Evolutionary conservation across 768 basidiomycete genomes (phyloP).

Genomic region (Pulveroboletus sp.): DNA sequence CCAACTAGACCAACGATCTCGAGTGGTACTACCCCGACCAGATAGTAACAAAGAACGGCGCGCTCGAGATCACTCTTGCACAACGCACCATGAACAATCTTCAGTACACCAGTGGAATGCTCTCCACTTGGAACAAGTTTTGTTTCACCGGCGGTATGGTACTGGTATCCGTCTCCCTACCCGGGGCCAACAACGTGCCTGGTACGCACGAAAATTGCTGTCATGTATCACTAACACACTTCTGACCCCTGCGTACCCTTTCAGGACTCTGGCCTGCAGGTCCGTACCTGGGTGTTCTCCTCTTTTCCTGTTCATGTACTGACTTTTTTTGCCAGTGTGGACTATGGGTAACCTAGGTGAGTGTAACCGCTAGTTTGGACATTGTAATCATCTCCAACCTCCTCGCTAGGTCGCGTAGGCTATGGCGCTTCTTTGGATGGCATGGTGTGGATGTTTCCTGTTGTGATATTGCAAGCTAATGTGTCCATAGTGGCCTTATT

Average conservation of each 20-base stretch:
- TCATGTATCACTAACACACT: not conserved
- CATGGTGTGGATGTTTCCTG: constrained; percentile 44
- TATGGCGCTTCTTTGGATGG: constrained; percentile 88
- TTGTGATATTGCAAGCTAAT: not conserved
- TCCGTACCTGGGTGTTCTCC: constrained; percentile 7
- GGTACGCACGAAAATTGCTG: constrained; percentile 25
- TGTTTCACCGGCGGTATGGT: constrained; percentile 90
- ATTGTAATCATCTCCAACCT: not conserved
- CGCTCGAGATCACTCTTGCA: constrained; percentile 71
- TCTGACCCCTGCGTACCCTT: not conserved
- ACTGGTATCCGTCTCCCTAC: constrained; percentile 64
- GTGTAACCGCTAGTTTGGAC: constrained; percentile 3
- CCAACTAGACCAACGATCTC: constrained; percentile 58
- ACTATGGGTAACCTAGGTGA: constrained; percentile 75
- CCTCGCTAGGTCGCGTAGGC: constrained; percentile 65
- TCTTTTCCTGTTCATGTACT: constrained; percentile 5
- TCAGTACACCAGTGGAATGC: constrained; percentile 69
- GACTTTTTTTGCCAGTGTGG: constrained; percentile 45
- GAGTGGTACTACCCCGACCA: constrained; percentile 91
- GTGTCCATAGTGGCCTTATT: constrained; percentile 67
- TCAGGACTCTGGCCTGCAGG: constrained; percentile 72
- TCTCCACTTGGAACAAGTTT: constrained; percentile 84
- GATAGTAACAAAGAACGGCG: constrained; percentile 69
- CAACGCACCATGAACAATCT: constrained; percentile 67
- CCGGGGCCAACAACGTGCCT: constrained; percentile 58